Evolutionary conservation across 2,329 filamentous ascomycete genomes (phyloP).

Genomic region (Cladophialophora chaetospira): DNA sequence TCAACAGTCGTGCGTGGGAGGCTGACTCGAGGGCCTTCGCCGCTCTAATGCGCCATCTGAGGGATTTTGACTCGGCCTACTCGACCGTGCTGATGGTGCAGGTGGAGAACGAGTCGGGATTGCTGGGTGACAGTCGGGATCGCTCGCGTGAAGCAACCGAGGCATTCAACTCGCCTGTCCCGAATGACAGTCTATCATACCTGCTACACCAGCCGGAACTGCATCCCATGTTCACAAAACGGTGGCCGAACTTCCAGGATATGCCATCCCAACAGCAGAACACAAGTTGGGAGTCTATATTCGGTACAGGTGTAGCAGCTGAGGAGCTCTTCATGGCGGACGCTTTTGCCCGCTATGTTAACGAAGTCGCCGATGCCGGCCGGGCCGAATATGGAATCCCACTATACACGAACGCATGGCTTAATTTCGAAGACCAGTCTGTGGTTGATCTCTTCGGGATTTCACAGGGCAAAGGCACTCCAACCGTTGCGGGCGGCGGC

Average conservation of each 20-base stretch:
- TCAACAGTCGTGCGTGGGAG: neutral
- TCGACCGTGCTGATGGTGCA: constrained; percentile 58
- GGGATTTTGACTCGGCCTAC: constrained; percentile 42
- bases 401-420: neutral
- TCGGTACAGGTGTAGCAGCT: constrained; percentile 41
- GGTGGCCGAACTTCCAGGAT: neutral
- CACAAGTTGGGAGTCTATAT: constrained; percentile 45
- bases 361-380: constrained; percentile 40
- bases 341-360: constrained; percentile 46
- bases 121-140: constrained; percentile 57
- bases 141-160: constrained; percentile 28
- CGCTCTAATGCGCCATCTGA: neutral
- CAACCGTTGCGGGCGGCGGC: neutral
- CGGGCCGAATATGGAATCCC: neutral
- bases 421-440: neutral
- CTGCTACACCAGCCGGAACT: neutral
- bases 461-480: neutral
- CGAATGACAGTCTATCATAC: neutral
- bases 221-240: neutral
- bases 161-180: neutral
- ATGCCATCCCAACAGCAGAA: constrained; percentile 36
- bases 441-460: neutral
- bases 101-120: constrained; percentile 59
- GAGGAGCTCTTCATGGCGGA: constrained; percentile 56
- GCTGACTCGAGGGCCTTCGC: neutral